Base-by-base conservation (phyloP, 2,329 filamentous ascomycete genomes). In the Fusarium scirpi region DNA sequence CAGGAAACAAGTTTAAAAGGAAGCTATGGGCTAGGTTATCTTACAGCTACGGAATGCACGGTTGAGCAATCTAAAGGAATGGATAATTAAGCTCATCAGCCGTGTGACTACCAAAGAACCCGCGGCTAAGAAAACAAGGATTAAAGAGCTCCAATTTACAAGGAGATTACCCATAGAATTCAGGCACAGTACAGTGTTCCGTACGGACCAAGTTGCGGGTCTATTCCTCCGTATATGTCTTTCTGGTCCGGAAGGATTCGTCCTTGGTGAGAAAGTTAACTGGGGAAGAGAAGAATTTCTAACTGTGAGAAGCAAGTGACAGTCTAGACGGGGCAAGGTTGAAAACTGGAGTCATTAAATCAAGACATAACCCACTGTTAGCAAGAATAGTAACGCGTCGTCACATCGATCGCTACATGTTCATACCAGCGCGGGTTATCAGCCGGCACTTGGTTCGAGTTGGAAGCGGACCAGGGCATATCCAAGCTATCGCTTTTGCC, bases 81-180 rank as follows among this genome's bases (percentile, higher is more conserved):
- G 27, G 27, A 29, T 25, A 69, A 71, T 62, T 71, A 71, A 69
- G 59, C 68, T 71, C 68, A 69, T 58, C 55, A 70, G 52, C 52
- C 65, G 53, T 29, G 47, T 55, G 68, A 45, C 59, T 61, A 65
- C 47, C 25, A 55, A 57, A 61, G 46, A 65, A 30, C 38, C 65
- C 52, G 46, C 48, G 46, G 16, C 47, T 65, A 61, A 49, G 34
- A 30, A 20, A 24, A 44, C 68, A 59, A 56, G 64, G 53, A 29
- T 46, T 38, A n/a, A 24, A 15, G 49, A 58, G 46, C 41, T 45
- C 68, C 53, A 71, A 65, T 71, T 69, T 71, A 51, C 65, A 69
- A 61, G 41, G 59, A 71, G 59, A 71, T 71, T 70, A 55, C 46
- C 53, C 45, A 58, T 41, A 47, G 24, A 58, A 61, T 43, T 69